These are phyloP conservation scores for Tinospora cordifolia DNA, from an alignment of 164 flowering plant species.

Conservation along the genomic window DNA sequence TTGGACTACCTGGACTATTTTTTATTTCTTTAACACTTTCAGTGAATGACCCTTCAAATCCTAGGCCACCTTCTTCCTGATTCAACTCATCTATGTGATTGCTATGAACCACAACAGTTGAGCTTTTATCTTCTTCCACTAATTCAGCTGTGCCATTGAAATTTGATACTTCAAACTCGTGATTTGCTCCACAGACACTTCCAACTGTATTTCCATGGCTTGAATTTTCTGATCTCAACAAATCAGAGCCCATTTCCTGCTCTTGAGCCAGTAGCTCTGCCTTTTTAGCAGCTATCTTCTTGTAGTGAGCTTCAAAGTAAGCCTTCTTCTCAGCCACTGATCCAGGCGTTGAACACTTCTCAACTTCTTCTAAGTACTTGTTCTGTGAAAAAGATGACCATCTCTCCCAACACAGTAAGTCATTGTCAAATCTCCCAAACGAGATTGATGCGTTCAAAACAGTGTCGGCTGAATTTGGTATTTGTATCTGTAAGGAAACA, in stretches of 20 bases:
- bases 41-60: constrained; percentile 21
- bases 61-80: constrained; percentile 18
- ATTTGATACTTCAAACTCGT: constrained; percentile 16
- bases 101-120: constrained; percentile 12
- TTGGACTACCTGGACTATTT: constrained; percentile 14
- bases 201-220: constrained; percentile 17
- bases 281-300: constrained; percentile 63
- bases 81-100: constrained; percentile 19
- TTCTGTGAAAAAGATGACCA: constrained; percentile 89
- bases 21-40: constrained; percentile 23
- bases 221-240: constrained; percentile 14
- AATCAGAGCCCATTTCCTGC: constrained; percentile 26
- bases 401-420: constrained; percentile 79
- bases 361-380: constrained; percentile 89
- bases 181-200: constrained; percentile 13
- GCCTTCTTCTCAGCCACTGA: constrained; percentile 86
- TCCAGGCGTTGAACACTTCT: constrained; percentile 81
- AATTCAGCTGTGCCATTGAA: constrained; percentile 22
- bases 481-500: constrained; percentile 37
- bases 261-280: constrained; percentile 55
- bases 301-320: constrained; percentile 87
- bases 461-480: constrained; percentile 23
- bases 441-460: constrained; percentile 56
- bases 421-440: constrained; percentile 75
- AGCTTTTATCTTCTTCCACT: constrained; percentile 18